A percentile compares a stretch with the other conserved stretches of the same genome.
phyloP scores from a whole-genome alignment of 129 eudicot species.

The Solidago caesia region DNA sequence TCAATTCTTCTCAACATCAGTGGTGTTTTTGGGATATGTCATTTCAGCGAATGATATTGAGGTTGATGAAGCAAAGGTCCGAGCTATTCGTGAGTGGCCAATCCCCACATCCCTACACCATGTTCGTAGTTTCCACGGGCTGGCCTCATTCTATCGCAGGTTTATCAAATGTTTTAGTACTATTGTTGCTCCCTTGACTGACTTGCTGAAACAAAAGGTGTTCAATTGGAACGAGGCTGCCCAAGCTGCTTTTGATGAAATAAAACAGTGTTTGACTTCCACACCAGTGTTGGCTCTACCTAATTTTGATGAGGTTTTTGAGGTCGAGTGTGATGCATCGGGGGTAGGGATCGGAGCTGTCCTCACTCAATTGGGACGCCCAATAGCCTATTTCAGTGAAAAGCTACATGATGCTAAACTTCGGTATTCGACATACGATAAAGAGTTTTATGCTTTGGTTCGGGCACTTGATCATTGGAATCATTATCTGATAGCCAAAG shows the following conservation, averaged over 20 bases:
- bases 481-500: neutral
- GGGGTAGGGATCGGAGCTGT: neutral
- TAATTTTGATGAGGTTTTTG: neutral
- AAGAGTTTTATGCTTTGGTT: neutral
- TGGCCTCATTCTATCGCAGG: too few species aligned
- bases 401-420: neutral
- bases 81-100: too few species aligned
- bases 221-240: too few species aligned
- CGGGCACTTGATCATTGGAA: neutral
- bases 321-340: conserved; percentile 6
- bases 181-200: too few species aligned
- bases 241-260: too few species aligned
- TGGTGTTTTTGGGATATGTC: neutral
- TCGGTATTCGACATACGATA: neutral
- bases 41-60: neutral
- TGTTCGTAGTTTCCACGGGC: too few species aligned
- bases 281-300: neutral
- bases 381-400: neutral
- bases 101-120: too few species aligned
- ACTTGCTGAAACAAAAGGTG: too few species aligned
- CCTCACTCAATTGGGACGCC: neutral
- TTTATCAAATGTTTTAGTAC: too few species aligned
- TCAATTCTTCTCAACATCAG: too few species aligned
- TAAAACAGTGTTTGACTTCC: neutral
- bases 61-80: neutral